phyloP scores from a whole-genome alignment of 1,139 yeast genomes.

The Hemisphaericaspora lyxosophila region DNA sequence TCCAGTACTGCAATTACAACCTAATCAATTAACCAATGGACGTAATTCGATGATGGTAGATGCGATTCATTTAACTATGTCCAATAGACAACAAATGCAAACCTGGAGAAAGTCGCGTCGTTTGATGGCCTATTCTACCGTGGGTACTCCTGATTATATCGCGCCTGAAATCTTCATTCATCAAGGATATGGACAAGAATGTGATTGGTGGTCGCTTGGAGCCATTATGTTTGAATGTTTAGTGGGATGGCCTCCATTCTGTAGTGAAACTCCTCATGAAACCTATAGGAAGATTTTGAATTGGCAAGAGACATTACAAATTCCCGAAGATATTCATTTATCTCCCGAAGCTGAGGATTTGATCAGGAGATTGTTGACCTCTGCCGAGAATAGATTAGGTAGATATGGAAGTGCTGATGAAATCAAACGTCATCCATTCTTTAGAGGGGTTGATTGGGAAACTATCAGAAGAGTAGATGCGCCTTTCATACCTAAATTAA shows the following conservation, averaged over 20 bases:
- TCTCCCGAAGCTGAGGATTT: slow-evolving; percentile 94
- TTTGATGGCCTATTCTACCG: slow-evolving; percentile 97
- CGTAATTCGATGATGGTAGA: slow-evolving; percentile 91
- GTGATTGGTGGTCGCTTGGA: slow-evolving; percentile 99
- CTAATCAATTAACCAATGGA: slow-evolving; percentile 18
- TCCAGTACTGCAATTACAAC: slow-evolving; percentile 23
- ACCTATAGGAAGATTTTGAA: slow-evolving; percentile 92
- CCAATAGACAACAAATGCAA: slow-evolving; percentile 95
- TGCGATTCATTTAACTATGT: slow-evolving; percentile 92
- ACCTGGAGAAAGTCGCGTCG: slow-evolving; percentile 98
- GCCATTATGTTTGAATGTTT: slow-evolving; percentile 98
- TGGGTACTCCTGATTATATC: slow-evolving; percentile 98
- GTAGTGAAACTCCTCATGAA: slow-evolving; percentile 98
- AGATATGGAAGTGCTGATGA: slow-evolving; percentile 93
- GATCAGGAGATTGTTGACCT: slow-evolving; percentile 77
- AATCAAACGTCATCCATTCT: slow-evolving; percentile 88
- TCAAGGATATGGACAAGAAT: slow-evolving; percentile 98
- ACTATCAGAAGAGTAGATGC: slow-evolving; percentile 91
- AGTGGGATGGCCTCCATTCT: slow-evolving; percentile 99
- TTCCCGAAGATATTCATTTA: slow-evolving; percentile 94
- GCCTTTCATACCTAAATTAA: slow-evolving; percentile 69
- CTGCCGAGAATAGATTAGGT: slow-evolving; percentile 84
- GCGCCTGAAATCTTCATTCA: slow-evolving; percentile 97
- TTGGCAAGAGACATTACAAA: slow-evolving; percentile 90
- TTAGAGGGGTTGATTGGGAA: slow-evolving; percentile 96